A percentile compares a stretch with the other conserved stretches of the same genome.
These are phyloP conservation scores for Calendula officinalis DNA, from an alignment of 129 eudicot species.

Conservation along the genomic window DNA sequence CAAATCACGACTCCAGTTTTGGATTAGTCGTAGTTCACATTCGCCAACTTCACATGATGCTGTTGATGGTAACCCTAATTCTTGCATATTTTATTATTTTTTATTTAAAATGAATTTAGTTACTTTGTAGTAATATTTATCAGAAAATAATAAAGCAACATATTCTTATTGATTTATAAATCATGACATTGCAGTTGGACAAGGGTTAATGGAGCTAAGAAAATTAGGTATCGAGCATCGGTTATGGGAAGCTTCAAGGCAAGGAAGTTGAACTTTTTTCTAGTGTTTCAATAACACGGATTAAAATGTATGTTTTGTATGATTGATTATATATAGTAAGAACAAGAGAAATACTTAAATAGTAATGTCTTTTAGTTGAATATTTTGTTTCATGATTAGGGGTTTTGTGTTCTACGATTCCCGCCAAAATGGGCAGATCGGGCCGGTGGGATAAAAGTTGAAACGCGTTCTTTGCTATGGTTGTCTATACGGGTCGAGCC, in stretches of 20 bases:
- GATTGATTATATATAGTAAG: conserved; percentile 11
- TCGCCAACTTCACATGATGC: conserved; percentile 96
- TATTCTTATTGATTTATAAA: neutral
- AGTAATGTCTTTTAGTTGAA: conserved; percentile 10
- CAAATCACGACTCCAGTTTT: conserved; percentile 64
- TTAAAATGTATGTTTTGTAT: conserved; percentile 19
- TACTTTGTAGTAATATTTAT: neutral
- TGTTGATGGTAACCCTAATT: conserved; percentile 57
- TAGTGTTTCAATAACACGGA: conserved; percentile 4
- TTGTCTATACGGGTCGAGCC: neutral
- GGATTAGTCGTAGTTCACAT: conserved; percentile 83
- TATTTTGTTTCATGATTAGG: neutral
- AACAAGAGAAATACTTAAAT: neutral
- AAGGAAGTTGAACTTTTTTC: conserved; percentile 43
- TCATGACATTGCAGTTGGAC: conserved; percentile 57
- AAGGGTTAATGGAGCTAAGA: conserved; percentile 88
- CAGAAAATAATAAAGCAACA: neutral
- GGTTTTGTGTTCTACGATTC: neutral
- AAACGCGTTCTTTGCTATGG: neutral
- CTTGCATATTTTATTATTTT: too few species aligned
- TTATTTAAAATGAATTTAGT: neutral
- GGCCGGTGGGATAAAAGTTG: neutral
- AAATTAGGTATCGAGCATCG: conserved; percentile 74
- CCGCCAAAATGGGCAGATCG: neutral
- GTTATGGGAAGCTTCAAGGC: conserved; percentile 94